Base-by-base conservation (phyloP, 1,284 basidiomycete species). In the Schizopora paradoxa region DNA sequence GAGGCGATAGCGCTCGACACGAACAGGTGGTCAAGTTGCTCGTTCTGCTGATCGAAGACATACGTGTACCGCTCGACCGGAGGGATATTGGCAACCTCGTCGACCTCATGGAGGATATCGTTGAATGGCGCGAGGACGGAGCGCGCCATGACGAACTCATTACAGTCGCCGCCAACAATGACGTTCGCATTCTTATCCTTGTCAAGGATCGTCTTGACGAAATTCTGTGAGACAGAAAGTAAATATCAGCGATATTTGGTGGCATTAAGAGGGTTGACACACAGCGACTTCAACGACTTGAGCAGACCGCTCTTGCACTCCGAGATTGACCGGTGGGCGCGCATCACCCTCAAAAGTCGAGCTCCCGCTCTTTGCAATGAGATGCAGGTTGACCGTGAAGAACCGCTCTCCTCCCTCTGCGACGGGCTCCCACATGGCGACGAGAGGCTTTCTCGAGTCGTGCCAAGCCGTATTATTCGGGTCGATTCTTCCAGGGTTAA, bases 401-500 rank as follows among this genome's bases (percentile, higher is more conserved):
- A 81, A 69, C 4, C 67, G 65, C 6, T 63, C 51, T 8, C 76
- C 76, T 3, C 58, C 21, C 14, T 41, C 51, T 40, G 39, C 40
- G 3, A 61, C 48, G 1, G 75, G 77, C 52, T 68, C 58, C 76
- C 77, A 81, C 35, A 69, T 67, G 1, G 77, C 77, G 5, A 73
- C 78, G 10, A 83, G 65, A 0, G 80, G 79, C 57, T 83, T 82
- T 40, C 79, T 70, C 4, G 77, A 73, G 16, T 67, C 64, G 13
- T 65, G 64, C 78, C 79, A 83, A 5, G 75, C 77, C 11, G 58
- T 42, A 54, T 74, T 75, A 6, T 60, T 66, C 3, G 80, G 79
- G 35, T 79, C 73, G 43, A 83, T 73, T 39, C 78, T 74, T 21
- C 77, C 78, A 28, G 79, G 80, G 55, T 83, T 82, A 52, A 73